phyloP scores from a whole-genome alignment of 2,329 filamentous ascomycete genomes.

The Boeremia exigua region DNA sequence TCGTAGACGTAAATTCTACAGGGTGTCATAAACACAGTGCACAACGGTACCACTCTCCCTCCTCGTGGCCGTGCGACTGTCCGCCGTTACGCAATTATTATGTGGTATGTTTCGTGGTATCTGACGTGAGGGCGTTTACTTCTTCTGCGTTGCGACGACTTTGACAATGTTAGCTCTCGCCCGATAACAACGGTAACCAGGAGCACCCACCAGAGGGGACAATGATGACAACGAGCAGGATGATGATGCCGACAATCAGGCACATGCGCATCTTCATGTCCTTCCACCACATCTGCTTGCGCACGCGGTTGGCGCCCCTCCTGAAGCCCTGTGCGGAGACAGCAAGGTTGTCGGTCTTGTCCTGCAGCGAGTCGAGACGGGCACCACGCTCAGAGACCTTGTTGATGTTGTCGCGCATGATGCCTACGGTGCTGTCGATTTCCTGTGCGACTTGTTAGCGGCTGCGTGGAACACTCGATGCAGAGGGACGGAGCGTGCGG shows the following conservation, averaged over 20 bases:
- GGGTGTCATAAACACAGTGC: slow-evolving; percentile 34
- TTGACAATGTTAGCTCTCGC: slow-evolving; percentile 15
- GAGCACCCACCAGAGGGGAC: slow-evolving; percentile 79
- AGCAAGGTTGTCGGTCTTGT: slow-evolving; percentile 93
- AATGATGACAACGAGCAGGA: slow-evolving; percentile 92
- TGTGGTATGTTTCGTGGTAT: slow-evolving; percentile 40
- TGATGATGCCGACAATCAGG: slow-evolving; percentile 86
- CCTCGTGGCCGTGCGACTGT: slow-evolving; percentile 28
- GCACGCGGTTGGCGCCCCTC: slow-evolving; percentile 91
- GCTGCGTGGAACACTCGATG: background rate
- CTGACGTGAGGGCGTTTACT: slow-evolving; percentile 31
- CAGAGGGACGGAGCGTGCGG: background rate
- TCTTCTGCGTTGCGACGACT: slow-evolving; percentile 37
- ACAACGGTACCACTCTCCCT: slow-evolving; percentile 30
- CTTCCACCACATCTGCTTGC: slow-evolving; percentile 99
- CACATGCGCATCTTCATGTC: slow-evolving; percentile 99
- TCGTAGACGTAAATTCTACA: slow-evolving; percentile 45
- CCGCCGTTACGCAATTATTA: slow-evolving; percentile 37
- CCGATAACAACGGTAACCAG: too few species aligned
- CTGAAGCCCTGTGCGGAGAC: slow-evolving; percentile 94
- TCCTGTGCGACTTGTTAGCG: slow-evolving; percentile 64
- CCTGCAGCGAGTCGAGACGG: slow-evolving; percentile 83
- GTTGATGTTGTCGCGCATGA: slow-evolving; percentile 98
- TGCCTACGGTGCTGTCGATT: slow-evolving; percentile 94
- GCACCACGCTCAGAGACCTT: slow-evolving; percentile 94